Evolutionary conservation across 192 early-diverging fungal species (phyloP), one percentile per base, ranked within the genome.

Genomic region (Dissophora globulifera): DNA sequence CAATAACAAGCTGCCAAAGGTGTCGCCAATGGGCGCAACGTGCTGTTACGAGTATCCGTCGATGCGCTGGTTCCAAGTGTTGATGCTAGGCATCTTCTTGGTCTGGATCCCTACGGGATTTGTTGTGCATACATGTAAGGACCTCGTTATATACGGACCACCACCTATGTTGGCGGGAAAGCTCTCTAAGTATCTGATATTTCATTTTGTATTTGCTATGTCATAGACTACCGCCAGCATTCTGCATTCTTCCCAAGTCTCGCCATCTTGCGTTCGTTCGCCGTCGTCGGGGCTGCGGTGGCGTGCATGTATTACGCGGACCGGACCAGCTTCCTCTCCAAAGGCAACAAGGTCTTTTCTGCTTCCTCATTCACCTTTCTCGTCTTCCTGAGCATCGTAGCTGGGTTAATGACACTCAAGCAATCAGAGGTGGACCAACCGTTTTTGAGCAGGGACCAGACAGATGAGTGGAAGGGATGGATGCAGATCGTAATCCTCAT

Each of bases 401-500:
- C 69, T 8, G 90, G 89, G 5, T 67, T 69, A 1, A 38, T 67
- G 27, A 82, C 87, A 27, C 29, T 83, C 19, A 81, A 82, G 11
- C 68, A 50, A 9, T 84, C 78, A 38, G 68, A 74, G 7, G 72
- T 78, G 54, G 84, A 83, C 32, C 60, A 64, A 19, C 30, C 38
- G 8, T 94, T 94, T 62, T 67, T 94, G 56, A 89, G 86, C 67
- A 86, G 93, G 30, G 84, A 89, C 54, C 91, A 92, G 69, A 94
- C 93, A 10, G 91, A 94, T 51, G 93, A 94, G 72, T 94, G 93
- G 93, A 92, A 91, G 65, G 93, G 93, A 0, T 94, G 93, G 93
- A 94, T 94, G 93, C 93, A 94, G 81, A 64, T 93, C 2, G 52
- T 81, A 17, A 87, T 90, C 42, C 72, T 91, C 23, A 78, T 88